phyloP scores from a whole-genome alignment of 495 filamentous ascomycete genomes.

The Darksidea phi region DNA sequence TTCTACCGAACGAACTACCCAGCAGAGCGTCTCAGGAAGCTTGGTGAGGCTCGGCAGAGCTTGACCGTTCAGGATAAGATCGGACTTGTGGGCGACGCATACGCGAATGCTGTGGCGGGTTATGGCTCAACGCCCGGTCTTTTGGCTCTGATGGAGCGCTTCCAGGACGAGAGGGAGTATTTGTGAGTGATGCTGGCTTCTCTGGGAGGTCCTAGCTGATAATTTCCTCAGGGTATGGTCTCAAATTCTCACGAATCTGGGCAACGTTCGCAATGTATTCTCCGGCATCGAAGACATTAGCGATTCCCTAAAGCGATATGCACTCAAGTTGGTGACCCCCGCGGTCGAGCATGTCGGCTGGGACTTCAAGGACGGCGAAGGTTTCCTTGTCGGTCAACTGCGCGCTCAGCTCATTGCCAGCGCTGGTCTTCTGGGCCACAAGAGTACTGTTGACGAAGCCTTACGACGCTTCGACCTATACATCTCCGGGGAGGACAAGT shows the following conservation, averaged over 20 bases:
- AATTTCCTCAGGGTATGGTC: slow-evolving; percentile 72
- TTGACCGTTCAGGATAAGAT: slow-evolving; percentile 87
- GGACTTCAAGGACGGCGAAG: slow-evolving; percentile 72
- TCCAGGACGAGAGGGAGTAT: slow-evolving; percentile 77
- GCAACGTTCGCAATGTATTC: slow-evolving; percentile 64
- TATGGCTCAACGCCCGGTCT: slow-evolving; percentile 75
- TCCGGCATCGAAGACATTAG: slow-evolving; percentile 56
- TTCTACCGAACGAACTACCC: slow-evolving; percentile 95
- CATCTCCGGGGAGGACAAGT: slow-evolving; percentile 61
- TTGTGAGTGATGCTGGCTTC: slow-evolving; percentile 60
- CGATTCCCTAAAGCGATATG: slow-evolving; percentile 70
- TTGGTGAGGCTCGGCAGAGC: slow-evolving; percentile 69
- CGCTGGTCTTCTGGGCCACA: slow-evolving; percentile 71
- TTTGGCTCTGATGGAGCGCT: slow-evolving; percentile 74
- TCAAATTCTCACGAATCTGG: slow-evolving; percentile 71
- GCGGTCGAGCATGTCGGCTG: slow-evolving; percentile 80
- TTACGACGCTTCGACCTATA: slow-evolving; percentile 73
- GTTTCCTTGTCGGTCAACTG: slow-evolving; percentile 76
- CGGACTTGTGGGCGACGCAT: slow-evolving; percentile 85
- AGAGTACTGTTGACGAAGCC: slow-evolving; percentile 67
- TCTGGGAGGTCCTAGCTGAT: too few species aligned
- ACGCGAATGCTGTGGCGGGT: slow-evolving; percentile 83
- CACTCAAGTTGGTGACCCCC: slow-evolving; percentile 64
- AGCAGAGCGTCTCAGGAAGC: slow-evolving; percentile 69
- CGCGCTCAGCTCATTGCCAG: slow-evolving; percentile 74